Percentiles rank a stretch among this genome's conserved stretches.
phyloP scores from a whole-genome alignment of 2,329 filamentous ascomycete species.

The Cladophialophora carrionii region DNA sequence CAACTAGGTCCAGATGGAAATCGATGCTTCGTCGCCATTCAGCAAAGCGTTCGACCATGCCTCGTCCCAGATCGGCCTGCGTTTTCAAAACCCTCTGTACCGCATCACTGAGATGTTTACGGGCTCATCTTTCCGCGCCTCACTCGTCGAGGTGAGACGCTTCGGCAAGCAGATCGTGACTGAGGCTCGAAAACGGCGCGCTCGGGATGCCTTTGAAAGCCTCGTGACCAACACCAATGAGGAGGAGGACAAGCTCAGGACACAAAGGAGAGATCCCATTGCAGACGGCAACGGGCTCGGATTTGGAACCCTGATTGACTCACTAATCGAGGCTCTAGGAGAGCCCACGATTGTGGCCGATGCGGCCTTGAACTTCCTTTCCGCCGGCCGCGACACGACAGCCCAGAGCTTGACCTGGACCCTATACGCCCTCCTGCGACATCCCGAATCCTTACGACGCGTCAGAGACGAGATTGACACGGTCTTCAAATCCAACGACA shows the following conservation, averaged over 20 bases:
- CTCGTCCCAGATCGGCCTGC: conserved; percentile 62
- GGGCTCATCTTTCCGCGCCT: conserved; percentile 53
- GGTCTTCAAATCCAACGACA: conserved; percentile 20
- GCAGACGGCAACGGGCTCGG: conserved; percentile 22
- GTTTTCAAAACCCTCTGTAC: conserved; percentile 70
- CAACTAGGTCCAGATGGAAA: conserved; percentile 58
- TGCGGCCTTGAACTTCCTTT: conserved; percentile 68
- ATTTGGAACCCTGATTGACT: conserved; percentile 63
- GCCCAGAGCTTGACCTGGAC: conserved; percentile 68
- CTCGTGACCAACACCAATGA: conserved; percentile 23
- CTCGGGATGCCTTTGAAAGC: conserved; percentile 31
- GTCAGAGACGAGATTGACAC: conserved; percentile 32
- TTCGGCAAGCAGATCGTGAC: conserved; percentile 63
- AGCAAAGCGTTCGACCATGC: conserved; percentile 65
- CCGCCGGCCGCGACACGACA: conserved; percentile 66
- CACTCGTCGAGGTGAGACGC: conserved; percentile 56
- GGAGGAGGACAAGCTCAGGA: conserved; percentile 9
- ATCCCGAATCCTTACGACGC: conserved; percentile 44
- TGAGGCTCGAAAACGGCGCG: conserved; percentile 52
- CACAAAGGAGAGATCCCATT: conserved; percentile 10
- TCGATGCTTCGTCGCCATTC: conserved; percentile 65
- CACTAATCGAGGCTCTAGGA: conserved; percentile 62
- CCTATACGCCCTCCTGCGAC: conserved; percentile 62
- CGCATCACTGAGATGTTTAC: conserved; percentile 60
- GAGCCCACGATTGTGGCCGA: conserved; percentile 61